These are phyloP conservation scores for Lagerstroemia speciosa DNA, from an alignment of 345 rosid genomes.

Conservation along the genomic window DNA sequence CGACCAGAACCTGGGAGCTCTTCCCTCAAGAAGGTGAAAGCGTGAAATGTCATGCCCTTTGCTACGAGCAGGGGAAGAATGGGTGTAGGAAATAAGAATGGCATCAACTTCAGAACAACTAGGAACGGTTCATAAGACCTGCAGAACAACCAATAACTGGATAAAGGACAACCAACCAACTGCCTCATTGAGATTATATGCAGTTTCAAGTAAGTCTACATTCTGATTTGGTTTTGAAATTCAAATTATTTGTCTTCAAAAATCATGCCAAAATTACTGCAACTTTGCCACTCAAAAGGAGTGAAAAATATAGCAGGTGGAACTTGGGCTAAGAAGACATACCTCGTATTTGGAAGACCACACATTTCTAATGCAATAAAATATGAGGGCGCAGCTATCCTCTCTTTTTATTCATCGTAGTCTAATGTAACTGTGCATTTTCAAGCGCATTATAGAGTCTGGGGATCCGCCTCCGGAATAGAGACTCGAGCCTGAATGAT, in stretches of 20 bases:
- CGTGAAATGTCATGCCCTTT: background rate
- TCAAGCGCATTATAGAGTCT: conserved; percentile 43
- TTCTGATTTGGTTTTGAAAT: too few species aligned
- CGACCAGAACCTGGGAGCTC: background rate
- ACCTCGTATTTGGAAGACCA: background rate
- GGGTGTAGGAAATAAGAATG: background rate
- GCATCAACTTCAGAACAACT: background rate
- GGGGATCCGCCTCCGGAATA: conserved; percentile 49
- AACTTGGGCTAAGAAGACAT: background rate
- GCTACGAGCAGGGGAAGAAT: background rate
- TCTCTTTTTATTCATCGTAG: background rate
- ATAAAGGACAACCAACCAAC: background rate
- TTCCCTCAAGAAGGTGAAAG: background rate
- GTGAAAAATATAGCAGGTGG: background rate
- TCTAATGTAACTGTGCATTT: conserved; percentile 24
- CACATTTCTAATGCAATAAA: background rate
- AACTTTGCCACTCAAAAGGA: too few species aligned
- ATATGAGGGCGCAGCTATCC: background rate
- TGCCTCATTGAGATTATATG: background rate
- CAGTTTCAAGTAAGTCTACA: too few species aligned
- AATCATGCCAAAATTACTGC: too few species aligned
- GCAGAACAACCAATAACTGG: background rate
- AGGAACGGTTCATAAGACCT: background rate
- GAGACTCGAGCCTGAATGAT: conserved; percentile 61
- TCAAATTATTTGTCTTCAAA: too few species aligned